Conservation (phyloP, 805 yeast species). For the Sungouiella blattae region DNA sequence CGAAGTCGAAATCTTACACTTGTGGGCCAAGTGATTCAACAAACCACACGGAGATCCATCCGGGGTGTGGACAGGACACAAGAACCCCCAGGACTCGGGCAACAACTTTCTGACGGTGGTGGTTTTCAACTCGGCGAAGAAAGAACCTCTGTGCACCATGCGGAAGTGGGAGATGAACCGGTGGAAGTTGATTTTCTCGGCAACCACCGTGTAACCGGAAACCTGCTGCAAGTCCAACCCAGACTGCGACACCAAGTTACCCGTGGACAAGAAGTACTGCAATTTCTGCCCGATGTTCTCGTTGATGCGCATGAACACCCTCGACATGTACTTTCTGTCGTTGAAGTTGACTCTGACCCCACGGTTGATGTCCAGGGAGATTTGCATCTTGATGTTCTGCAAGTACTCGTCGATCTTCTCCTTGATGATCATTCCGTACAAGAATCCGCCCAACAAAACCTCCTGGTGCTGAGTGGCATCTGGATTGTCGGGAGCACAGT, state of each 20-base stretch:
- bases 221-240: constrained; percentile 98
- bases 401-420: constrained; percentile 95
- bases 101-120: constrained; percentile 93
- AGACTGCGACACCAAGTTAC: constrained; percentile 94
- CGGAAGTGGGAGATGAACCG: constrained; percentile 97
- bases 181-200: constrained; percentile 95
- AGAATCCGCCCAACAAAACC: constrained; percentile 89
- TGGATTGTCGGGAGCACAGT: constrained; percentile 95
- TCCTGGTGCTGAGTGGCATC: constrained; percentile 99
- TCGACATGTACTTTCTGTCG: constrained; percentile 77
- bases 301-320: constrained; percentile 74
- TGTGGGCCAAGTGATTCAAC: constrained; percentile 93
- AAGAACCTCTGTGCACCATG: constrained; percentile 99
- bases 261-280: constrained; percentile 93
- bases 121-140: constrained; percentile 96
- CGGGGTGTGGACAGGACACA: constrained; percentile 98
- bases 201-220: constrained; percentile 97
- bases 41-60: constrained; percentile 99
- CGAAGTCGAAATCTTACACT: constrained; percentile 80
- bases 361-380: constrained; percentile 76
- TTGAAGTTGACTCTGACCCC: constrained; percentile 77
- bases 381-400: constrained; percentile 64
- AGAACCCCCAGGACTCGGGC: constrained; percentile 98
- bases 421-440: constrained; percentile 93
- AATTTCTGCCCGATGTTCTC: constrained; percentile 94